phyloP scores from a whole-genome alignment of 352 stramenopile species.

The Albugo candida region DNA sequence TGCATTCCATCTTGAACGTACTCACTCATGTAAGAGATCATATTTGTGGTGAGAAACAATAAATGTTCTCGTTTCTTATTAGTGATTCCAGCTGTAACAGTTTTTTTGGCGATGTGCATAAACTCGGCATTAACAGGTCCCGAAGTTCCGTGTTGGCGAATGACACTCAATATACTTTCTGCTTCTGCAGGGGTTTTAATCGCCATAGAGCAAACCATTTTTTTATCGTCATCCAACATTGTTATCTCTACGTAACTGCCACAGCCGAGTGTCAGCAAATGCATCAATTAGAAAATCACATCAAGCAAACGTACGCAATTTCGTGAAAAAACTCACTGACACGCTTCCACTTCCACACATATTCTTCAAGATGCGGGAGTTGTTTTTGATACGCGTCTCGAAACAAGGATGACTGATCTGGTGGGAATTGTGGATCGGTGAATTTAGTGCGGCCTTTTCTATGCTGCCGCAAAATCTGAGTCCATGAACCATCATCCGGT shows the following conservation, averaged over 20 bases:
- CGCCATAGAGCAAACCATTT: constrained; percentile 63
- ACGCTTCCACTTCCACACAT: constrained; percentile 71
- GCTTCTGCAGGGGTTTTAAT: constrained; percentile 61
- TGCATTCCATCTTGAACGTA: constrained; percentile 65
- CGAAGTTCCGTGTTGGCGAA: constrained; percentile 18
- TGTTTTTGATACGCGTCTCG: constrained; percentile 38
- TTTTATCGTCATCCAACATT: constrained; percentile 67
- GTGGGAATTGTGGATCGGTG: constrained; percentile 65
- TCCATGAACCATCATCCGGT: constrained; percentile 48
- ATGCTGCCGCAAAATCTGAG: constrained; percentile 51
- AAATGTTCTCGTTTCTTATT: constrained; percentile 56
- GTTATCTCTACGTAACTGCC: constrained; percentile 49
- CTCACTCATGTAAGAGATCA: constrained; percentile 71
- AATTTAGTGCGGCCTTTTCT: constrained; percentile 52
- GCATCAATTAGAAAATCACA: not conserved
- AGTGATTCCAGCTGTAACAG: constrained; percentile 33
- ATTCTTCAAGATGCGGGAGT: constrained; percentile 50
- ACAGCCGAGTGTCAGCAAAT: not conserved
- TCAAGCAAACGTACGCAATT: constrained; percentile 25
- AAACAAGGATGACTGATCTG: constrained; percentile 43
- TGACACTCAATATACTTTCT: constrained; percentile 47
- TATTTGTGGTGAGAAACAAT: constrained; percentile 60
- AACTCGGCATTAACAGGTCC: constrained; percentile 30
- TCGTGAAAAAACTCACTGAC: constrained; percentile 74
- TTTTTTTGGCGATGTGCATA: constrained; percentile 41